These are phyloP conservation scores for Coemansia sp. DNA, from an alignment of 371 early-diverging fungal species.

Conservation along the genomic window DNA sequence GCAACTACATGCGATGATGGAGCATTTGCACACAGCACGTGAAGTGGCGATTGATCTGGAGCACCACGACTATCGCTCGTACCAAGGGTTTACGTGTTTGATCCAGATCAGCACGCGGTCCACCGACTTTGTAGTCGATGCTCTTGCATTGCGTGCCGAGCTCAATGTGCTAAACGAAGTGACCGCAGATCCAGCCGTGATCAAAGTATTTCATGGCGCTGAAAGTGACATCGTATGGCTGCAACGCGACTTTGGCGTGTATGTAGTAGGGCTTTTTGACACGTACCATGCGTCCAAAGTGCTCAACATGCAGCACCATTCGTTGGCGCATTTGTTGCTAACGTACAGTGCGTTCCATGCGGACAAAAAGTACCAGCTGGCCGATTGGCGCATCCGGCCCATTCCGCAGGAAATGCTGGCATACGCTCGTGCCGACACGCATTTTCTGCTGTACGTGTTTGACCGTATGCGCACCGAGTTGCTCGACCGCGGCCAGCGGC, in stretches of 20 bases:
- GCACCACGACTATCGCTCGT: slow-evolving; percentile 91
- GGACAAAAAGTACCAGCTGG: slow-evolving; percentile 92
- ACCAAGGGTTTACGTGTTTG: slow-evolving; percentile 91
- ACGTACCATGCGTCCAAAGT: slow-evolving; percentile 90
- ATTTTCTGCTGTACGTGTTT: slow-evolving; percentile 90
- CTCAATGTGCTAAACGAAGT: slow-evolving; percentile 75
- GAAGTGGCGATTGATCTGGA: slow-evolving; percentile 96
- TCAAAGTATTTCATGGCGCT: slow-evolving; percentile 97
- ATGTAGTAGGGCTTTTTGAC: slow-evolving; percentile 94
- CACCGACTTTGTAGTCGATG: slow-evolving; percentile 89
- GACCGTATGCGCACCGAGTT: slow-evolving; percentile 87
- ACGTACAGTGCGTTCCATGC: slow-evolving; percentile 76
- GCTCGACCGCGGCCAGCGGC: slow-evolving; percentile 40
- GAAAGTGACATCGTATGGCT: slow-evolving; percentile 95
- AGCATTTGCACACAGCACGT: slow-evolving; percentile 58
- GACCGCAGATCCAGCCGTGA: slow-evolving; percentile 82
- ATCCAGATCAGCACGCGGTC: slow-evolving; percentile 91
- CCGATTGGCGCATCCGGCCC: slow-evolving; percentile 97
- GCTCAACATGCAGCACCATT: slow-evolving; percentile 71
- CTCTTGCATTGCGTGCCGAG: slow-evolving; percentile 76
- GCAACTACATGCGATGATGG: slow-evolving; percentile 49
- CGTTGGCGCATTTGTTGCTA: slow-evolving; percentile 80
- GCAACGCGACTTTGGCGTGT: slow-evolving; percentile 94
- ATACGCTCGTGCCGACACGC: slow-evolving; percentile 95
- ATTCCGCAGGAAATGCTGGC: slow-evolving; percentile 84